These are phyloP conservation scores for Peronospora destructor DNA, from an alignment of 352 stramenopile species.

Conservation along the genomic window DNA sequence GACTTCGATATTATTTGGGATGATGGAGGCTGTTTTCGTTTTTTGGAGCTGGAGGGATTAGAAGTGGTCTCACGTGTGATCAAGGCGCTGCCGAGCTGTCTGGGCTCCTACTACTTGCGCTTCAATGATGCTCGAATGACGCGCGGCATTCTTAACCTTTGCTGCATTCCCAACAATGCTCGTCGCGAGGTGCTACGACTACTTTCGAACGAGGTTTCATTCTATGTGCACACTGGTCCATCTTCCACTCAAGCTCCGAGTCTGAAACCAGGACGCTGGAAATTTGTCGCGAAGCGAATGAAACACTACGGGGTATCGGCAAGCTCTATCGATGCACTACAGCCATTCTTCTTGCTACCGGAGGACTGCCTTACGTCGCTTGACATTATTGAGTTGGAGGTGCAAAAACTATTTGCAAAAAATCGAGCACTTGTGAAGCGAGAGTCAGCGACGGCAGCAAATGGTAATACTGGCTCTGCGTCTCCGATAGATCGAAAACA, in stretches of 20 bases:
- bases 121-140: conserved; percentile 76
- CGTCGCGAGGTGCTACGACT: conserved; percentile 70
- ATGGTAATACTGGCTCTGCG: conserved; percentile 13
- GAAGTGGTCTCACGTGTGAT: conserved; percentile 77
- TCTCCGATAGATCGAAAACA: conserved; percentile 38
- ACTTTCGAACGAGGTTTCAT: conserved; percentile 68
- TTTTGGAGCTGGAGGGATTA: conserved; percentile 70
- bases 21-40: conserved; percentile 49
- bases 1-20: conserved; percentile 86
- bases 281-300: conserved; percentile 67
- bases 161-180: conserved; percentile 38
- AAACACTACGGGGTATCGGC: conserved; percentile 48
- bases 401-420: conserved; percentile 52
- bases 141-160: conserved; percentile 62
- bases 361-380: conserved; percentile 55
- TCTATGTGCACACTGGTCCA: conserved; percentile 51
- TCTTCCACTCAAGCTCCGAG: conserved; percentile 51
- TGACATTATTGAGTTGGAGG: conserved; percentile 56
- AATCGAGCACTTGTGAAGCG: conserved; percentile 25
- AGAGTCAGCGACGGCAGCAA: conserved; percentile 13
- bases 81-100: conserved; percentile 40
- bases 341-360: conserved; percentile 72
- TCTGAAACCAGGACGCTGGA: conserved; percentile 62
- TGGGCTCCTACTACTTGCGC: conserved; percentile 73
- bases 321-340: conserved; percentile 46